Base-by-base conservation (phyloP, 768 basidiomycete species). In the Steccherinum ochraceum region DNA sequence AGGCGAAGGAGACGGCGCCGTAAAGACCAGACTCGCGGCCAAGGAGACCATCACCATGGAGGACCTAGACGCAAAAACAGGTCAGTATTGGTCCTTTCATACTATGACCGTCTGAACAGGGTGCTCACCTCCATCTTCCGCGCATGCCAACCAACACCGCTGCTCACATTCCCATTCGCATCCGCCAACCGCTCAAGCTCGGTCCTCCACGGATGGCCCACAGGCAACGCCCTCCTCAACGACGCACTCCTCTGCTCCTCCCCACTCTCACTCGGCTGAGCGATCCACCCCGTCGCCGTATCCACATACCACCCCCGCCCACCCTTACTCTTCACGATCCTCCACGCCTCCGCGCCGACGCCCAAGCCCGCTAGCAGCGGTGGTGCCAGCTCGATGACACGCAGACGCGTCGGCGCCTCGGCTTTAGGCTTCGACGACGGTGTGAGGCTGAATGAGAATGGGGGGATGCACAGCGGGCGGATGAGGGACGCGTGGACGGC, bases 241-340 rank as follows among this genome's bases (percentile, higher is more conserved):
- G 71, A 72, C 49, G 77, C 76, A 42, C 71, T 71, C 45, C 63
- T 54, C 19, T 65, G 68, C 7, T 16, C 16, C 30, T 35, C 30
- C 10, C 18, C 41, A 23, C 41, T 19, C 41, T 10, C 41, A 43
- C 18, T 43, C 2, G 51, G 19, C 52, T 76, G 69, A 2, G 78
- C 74, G 24, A 83, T 72, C 93, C 93, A 96, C 2, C 85, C 88
- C 53, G 83, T 84, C 20, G 89, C 88, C 0, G 85, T 80, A 65
- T 97, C 89, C 46, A 94, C 91, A 61, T 92, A 96, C 93, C 94
- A 98, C 3, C 92, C 93, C 20, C 95, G 71, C 1, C 92, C 86
- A 5, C 95, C 95, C 65, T 96, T 96, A 61, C 90, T 92, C 52
- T 81, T 76, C n/a, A 98, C 75, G 53, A 89, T 86, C 48, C 86